phyloP scores from a whole-genome alignment of 768 basidiomycete genomes.

The Lentinula sp. region DNA sequence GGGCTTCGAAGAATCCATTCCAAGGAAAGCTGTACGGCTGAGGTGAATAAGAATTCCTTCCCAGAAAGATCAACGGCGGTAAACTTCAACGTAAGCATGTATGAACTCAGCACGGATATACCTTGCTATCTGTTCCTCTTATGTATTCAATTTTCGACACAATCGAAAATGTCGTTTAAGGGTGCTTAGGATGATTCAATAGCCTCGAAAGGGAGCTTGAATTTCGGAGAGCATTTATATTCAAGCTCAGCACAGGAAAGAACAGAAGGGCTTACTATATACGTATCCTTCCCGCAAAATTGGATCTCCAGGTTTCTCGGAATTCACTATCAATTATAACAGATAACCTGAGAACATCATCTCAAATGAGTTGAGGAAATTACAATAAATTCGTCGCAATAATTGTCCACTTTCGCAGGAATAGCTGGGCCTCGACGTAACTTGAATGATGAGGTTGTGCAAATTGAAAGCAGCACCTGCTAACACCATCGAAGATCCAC shows the following conservation, averaged over 20 bases:
- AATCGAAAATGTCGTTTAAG: neutral
- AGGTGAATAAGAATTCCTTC: neutral
- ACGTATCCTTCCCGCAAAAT: neutral
- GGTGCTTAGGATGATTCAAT: neutral
- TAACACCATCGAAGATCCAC: neutral
- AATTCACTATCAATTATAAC: neutral
- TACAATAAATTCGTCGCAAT: neutral
- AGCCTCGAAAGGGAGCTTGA: neutral
- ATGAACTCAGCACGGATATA: neutral
- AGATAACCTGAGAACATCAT: no score
- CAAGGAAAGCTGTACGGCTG: no score
- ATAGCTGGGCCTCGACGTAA: no score
- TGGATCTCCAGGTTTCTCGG: neutral
- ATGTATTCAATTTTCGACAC: neutral
- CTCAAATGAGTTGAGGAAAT: neutral
- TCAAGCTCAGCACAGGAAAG: neutral
- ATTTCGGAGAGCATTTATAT: neutral
- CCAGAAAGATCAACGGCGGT: neutral
- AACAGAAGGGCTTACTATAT: neutral
- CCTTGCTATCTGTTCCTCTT: neutral
- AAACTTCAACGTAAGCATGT: neutral
- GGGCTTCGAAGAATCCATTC: no score
- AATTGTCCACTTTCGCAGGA: no score
- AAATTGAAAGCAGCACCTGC: no score
- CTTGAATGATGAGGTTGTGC: no score